Conservation (phyloP, 2,329 filamentous ascomycete genomes). For the Tolypocladium pustulatum region DNA sequence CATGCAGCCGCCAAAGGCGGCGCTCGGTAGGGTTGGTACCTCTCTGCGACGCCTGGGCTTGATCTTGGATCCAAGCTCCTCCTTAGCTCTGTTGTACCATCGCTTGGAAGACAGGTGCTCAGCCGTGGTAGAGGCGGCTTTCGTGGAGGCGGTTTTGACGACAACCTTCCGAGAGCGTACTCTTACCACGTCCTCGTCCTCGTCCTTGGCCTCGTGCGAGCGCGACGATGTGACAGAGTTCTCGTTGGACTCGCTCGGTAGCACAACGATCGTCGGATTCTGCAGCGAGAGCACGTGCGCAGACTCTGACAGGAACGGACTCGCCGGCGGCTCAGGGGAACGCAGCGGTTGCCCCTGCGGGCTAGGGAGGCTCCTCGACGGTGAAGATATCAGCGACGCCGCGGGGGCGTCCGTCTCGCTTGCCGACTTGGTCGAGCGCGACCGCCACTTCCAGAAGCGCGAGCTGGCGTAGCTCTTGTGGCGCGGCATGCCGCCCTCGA, state of each 20-base stretch:
- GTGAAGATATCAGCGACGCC: slow-evolving; percentile 13
- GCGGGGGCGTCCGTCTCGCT: slow-evolving; percentile 20
- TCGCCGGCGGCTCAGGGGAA: slow-evolving; percentile 11
- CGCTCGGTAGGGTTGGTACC: not conserved
- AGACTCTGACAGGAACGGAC: slow-evolving; percentile 35
- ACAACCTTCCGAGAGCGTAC: not conserved
- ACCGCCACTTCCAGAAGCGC: slow-evolving; percentile 30
- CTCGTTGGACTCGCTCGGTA: slow-evolving; percentile 5
- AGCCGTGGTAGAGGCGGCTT: not conserved
- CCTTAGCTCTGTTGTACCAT: slow-evolving; percentile 12
- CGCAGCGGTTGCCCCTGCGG: slow-evolving; percentile 3
- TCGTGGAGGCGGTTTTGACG: not conserved
- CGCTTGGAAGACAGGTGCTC: slow-evolving; percentile 1
- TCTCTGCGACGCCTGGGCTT: slow-evolving; percentile 6
- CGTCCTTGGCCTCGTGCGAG: not conserved
- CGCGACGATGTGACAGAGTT: slow-evolving; percentile 2
- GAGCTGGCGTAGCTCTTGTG: slow-evolving; percentile 21
- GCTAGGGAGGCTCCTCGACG: slow-evolving; percentile 9
- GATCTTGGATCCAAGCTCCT: slow-evolving; percentile 12
- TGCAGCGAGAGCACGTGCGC: slow-evolving; percentile 38
- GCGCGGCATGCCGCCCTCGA: slow-evolving; percentile 8
- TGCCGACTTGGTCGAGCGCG: slow-evolving; percentile 24
- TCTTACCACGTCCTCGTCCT: too few species aligned
- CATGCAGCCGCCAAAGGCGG: not conserved
- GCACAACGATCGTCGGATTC: slow-evolving; percentile 10